A percentile compares a stretch with the other conserved stretches of the same genome.
phyloP scores from a whole-genome alignment of 345 rosid genomes.

The Aquilaria yunnanensis region DNA sequence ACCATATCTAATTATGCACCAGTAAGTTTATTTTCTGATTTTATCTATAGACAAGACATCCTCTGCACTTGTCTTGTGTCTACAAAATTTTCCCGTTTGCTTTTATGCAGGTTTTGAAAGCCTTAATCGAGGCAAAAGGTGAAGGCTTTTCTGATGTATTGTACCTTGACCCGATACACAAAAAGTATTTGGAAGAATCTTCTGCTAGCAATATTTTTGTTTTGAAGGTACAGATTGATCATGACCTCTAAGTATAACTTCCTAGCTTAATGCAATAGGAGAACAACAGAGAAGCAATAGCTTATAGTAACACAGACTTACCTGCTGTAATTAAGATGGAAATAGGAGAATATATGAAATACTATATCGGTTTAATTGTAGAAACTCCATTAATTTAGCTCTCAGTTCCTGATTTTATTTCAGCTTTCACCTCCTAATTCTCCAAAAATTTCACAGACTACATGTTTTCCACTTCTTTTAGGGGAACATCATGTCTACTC shows the following conservation, averaged over 20 bases:
- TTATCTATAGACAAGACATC: neutral
- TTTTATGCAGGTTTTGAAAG: neutral
- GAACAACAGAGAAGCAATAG: too few relatives aligned
- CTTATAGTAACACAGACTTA: too few relatives aligned
- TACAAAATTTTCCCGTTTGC: neutral
- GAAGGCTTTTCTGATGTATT: conserved; percentile 1
- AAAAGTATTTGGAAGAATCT: neutral
- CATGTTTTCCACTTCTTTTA: neutral
- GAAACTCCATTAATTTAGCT: too few relatives aligned
- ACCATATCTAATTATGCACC: neutral
- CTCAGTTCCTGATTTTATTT: too few relatives aligned
- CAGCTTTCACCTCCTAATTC: too few relatives aligned
- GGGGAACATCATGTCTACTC: conserved; percentile 1
- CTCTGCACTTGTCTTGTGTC: neutral
- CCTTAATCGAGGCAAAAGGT: neutral
- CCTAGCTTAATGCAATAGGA: too few relatives aligned
- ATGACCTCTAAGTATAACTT: too few relatives aligned
- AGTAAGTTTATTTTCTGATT: neutral
- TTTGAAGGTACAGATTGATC: neutral
- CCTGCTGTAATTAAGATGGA: too few relatives aligned
- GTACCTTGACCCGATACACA: neutral
- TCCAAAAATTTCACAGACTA: too few relatives aligned
- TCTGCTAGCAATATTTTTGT: conserved; percentile 1
- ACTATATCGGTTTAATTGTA: too few relatives aligned
- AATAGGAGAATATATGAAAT: too few relatives aligned